Percentiles rank a stretch among this genome's conserved stretches.
Evolutionary conservation across 257 asterid genomes (phyloP).

Genomic region (Primulina tabacum): DNA sequence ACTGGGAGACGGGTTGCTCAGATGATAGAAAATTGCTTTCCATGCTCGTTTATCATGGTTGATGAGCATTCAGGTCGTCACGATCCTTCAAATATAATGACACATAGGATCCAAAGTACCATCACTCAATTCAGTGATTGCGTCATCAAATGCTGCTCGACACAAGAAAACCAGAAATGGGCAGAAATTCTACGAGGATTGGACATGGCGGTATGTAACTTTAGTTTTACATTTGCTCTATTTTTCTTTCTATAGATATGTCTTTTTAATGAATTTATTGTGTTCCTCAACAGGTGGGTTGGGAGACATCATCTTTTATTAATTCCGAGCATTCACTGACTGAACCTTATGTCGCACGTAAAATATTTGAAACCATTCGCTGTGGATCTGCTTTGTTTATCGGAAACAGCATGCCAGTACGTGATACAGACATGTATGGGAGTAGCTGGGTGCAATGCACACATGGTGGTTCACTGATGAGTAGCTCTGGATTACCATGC

Average conservation of each 20-base stretch:
- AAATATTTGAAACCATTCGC: constrained; percentile 55
- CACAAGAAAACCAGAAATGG: constrained; percentile 49
- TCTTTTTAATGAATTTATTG: constrained; percentile 19
- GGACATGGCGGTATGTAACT: constrained; percentile 63
- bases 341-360: constrained; percentile 89
- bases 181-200: constrained; percentile 45
- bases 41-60: constrained; percentile 76
- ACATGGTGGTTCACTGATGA: constrained; percentile 39
- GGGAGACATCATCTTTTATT: constrained; percentile 69
- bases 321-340: constrained; percentile 68
- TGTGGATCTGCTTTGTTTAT: constrained; percentile 79
- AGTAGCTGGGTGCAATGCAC: constrained; percentile 51
- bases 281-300: constrained; percentile 57
- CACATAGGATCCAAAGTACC: constrained; percentile 73
- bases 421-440: constrained; percentile 93
- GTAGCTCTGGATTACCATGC: constrained; percentile 65
- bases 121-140: constrained; percentile 52
- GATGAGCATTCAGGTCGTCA: constrained; percentile 94
- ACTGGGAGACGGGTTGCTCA: constrained; percentile 80
- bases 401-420: constrained; percentile 99
- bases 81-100: constrained; percentile 79
- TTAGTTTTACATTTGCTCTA: neutral
- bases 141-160: constrained; percentile 45
- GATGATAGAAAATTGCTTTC: constrained; percentile 65
- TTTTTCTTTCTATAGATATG: neutral